A percentile compares a stretch with the other conserved stretches of the same genome.
phyloP scores from a whole-genome alignment of 768 basidiomycete genomes.

The Pleurotus pulmonarius region DNA sequence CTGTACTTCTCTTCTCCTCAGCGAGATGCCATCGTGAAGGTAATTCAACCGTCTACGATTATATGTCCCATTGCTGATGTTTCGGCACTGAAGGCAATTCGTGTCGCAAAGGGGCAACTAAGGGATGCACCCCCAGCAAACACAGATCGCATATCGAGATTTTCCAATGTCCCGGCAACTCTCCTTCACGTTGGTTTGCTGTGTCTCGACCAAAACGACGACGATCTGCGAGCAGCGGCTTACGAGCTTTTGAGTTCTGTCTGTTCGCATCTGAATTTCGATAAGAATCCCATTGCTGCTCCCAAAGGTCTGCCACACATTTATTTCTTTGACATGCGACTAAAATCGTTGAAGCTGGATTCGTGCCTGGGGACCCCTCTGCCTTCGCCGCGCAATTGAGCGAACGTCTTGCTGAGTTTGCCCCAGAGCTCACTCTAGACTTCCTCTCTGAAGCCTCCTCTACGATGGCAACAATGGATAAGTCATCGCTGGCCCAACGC shows the following conservation, averaged over 20 bases:
- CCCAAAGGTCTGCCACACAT: constrained; percentile 50
- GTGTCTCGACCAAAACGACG: constrained; percentile 69
- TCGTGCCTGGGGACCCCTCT: constrained; percentile 63
- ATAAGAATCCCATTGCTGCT: constrained; percentile 66
- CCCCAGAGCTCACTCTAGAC: constrained; percentile 84
- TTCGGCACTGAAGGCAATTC: constrained; percentile 48
- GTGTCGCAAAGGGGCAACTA: constrained; percentile 69
- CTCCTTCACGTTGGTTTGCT: constrained; percentile 85
- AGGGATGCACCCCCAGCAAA: constrained; percentile 49
- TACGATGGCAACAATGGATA: constrained; percentile 53
- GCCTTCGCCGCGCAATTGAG: constrained; percentile 65
- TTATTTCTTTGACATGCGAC: not conserved
- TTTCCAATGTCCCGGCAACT: constrained; percentile 83
- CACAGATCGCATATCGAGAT: constrained; percentile 66
- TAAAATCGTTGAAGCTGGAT: constrained; percentile 44
- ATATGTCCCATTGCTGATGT: constrained; percentile 2
- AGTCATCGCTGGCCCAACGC: constrained; percentile 42
- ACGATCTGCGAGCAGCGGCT: constrained; percentile 73
- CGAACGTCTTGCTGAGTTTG: constrained; percentile 65
- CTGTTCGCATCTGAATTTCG: constrained; percentile 73
- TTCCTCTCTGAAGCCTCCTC: constrained; percentile 83
- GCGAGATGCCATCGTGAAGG: constrained; percentile 76
- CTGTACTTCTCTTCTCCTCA: constrained; percentile 71
- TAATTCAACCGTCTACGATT: constrained; percentile 17
- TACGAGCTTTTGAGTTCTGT: constrained; percentile 78